Conservation (phyloP, 2,329 filamentous ascomycete species). For the Fusarium temperatum region DNA sequence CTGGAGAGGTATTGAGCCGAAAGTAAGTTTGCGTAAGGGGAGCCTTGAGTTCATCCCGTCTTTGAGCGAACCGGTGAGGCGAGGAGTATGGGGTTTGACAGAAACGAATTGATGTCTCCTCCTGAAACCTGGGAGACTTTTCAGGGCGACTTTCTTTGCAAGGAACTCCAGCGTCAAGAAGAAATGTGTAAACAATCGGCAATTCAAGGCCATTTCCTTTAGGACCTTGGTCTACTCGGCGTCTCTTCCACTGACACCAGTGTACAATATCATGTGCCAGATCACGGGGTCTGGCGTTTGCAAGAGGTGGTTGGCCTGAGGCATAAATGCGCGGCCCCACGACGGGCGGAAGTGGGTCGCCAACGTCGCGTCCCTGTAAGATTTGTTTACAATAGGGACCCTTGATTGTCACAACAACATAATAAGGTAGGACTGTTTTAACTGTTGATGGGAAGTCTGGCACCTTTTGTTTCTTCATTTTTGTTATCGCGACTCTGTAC, state of each 20-base stretch:
- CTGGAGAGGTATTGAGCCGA: background rate
- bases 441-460: conserved; percentile 40
- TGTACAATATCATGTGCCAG: conserved; percentile 16
- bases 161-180: background rate
- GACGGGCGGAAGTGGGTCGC: background rate
- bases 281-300: conserved; percentile 26
- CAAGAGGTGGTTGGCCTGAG: conserved; percentile 20
- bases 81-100: background rate
- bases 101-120: background rate
- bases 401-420: conserved; percentile 43
- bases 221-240: background rate
- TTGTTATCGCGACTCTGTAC: conserved; percentile 40
- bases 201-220: background rate
- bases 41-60: conserved; percentile 8
- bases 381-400: conserved; percentile 45
- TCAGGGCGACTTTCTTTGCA: no score
- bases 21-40: conserved; percentile 9
- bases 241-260: background rate
- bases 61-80: background rate
- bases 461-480: conserved; percentile 32
- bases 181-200: background rate
- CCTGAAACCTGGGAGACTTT: background rate
- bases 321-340: conserved; percentile 36
- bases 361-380: conserved; percentile 38
- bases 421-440: conserved; percentile 40